Base-by-base conservation (phyloP, 2,329 filamentous ascomycete species). In the Metarhizium sp. region DNA sequence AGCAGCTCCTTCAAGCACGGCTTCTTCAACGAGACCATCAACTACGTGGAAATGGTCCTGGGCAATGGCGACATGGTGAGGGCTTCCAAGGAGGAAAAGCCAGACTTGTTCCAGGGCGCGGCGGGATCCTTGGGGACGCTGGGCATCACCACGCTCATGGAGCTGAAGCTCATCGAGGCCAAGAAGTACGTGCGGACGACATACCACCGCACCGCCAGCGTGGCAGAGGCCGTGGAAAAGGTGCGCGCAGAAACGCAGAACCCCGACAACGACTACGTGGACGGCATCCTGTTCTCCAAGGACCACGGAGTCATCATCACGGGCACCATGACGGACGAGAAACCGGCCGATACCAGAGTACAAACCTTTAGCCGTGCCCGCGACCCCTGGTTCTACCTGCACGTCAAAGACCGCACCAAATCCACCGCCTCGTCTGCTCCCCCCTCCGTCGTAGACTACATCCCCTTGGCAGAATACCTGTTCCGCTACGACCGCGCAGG, bases 301-400 rank as follows among this genome's bases (percentile, higher is more conserved):
- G 72, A 77, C 59, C 79, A 81, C 60, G 85, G 85, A 30, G 82
- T 86, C n/a, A 71, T 90, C 59, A 78, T 88, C 67, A 81, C 80
- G 6, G 87, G 87, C 2, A 73, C 73, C 56, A 70, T 88, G 63
- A 82, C 79, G 1, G 75, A 88, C 61, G 73, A 78, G 6, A 69
- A 73, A 29, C 76, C 75, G 3, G 59, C 63, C 2, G 65, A 61
- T 16, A 61, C 59, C 30, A 62, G 51, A 57, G 69, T 58, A 71
- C 84, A 83, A 76, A 84, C 77, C 6, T 80, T 83, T 50, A 79
- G 74, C 63, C 72, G 77, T 34, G 75, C 84, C 4, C 74, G 75
- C 61, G 87, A 92, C 64, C 85, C 86, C 2, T 91, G 88, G 88
- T 90, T 84, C 69, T 91, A 90, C 66, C 74, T 91, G 57, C 87